These are phyloP conservation scores for Punctularia strigosozonata DNA, from an alignment of 768 basidiomycete species.

Conservation along the genomic window DNA sequence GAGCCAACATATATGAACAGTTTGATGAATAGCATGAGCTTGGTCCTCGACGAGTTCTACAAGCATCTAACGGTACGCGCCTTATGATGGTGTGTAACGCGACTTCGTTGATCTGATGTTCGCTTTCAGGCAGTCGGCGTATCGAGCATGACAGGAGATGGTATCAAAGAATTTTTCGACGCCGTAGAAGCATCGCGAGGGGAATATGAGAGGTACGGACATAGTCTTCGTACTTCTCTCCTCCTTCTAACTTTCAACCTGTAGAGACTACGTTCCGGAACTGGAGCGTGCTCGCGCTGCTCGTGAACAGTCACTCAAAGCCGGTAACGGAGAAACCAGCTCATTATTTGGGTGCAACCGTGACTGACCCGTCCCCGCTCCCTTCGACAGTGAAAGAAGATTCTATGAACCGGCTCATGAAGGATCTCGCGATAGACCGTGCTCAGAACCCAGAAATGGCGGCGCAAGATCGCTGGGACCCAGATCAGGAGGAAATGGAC, in stretches of 20 bases:
- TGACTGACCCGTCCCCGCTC: no score
- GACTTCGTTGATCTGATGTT: not conserved
- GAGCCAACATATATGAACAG: slow-evolving; percentile 98
- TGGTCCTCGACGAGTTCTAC: slow-evolving; percentile 97
- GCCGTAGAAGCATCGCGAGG: slow-evolving; percentile 80
- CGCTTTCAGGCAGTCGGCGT: slow-evolving; percentile 77
- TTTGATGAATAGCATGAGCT: slow-evolving; percentile 97
- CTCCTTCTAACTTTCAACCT: not conserved
- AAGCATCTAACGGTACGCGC: slow-evolving; percentile 75
- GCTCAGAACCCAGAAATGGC: slow-evolving; percentile 47
- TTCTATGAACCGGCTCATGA: slow-evolving; percentile 66
- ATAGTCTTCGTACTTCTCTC: not conserved
- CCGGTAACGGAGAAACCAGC: no score
- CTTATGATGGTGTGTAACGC: no score
- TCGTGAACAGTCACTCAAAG: slow-evolving; percentile 52
- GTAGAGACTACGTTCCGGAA: slow-evolving; percentile 87
- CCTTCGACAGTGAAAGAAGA: slow-evolving; percentile 66
- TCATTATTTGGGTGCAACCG: no score
- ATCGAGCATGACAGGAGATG: slow-evolving; percentile 91
- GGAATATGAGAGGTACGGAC: slow-evolving; percentile 76
- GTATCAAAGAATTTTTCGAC: slow-evolving; percentile 83
- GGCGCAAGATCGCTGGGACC: slow-evolving; percentile 50
- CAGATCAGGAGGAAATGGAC: slow-evolving; percentile 41
- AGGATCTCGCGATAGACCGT: slow-evolving; percentile 68
- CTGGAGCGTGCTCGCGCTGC: slow-evolving; percentile 57